Evolutionary conservation across 1,139 yeast species (phyloP).

Genomic region (Saccharomyces hybrid): DNA sequence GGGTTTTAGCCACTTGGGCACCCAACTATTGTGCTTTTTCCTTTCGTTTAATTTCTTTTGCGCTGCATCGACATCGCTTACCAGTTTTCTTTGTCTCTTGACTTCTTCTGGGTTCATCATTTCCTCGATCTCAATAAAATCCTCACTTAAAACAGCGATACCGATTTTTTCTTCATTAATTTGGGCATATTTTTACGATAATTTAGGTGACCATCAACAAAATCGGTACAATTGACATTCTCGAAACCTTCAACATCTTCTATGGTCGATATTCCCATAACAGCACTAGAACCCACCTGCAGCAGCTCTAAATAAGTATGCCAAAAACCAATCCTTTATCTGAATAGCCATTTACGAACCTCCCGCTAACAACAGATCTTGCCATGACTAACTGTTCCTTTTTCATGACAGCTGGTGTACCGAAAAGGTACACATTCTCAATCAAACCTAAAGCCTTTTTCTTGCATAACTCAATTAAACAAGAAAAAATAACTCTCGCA

Average conservation of each 20-base stretch:
- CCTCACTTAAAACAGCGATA: slow-evolving; percentile 81
- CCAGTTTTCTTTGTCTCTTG: slow-evolving; percentile 69
- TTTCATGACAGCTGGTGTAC: slow-evolving; percentile 79
- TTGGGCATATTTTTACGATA: slow-evolving; percentile 90
- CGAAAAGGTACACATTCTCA: slow-evolving; percentile 82
- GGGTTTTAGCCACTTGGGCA: slow-evolving; percentile 66
- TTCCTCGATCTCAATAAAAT: slow-evolving; percentile 91
- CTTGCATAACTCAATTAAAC: slow-evolving; percentile 77
- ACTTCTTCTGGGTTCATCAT: slow-evolving; percentile 79
- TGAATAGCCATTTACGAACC: slow-evolving; percentile 84
- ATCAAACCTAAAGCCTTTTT: slow-evolving; percentile 82
- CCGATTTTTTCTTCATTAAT: slow-evolving; percentile 57
- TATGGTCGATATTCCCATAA: slow-evolving; percentile 82
- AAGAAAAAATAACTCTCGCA: slow-evolving; percentile 84
- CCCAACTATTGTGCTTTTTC: slow-evolving; percentile 37
- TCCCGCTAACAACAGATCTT: slow-evolving; percentile 82
- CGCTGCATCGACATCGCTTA: slow-evolving; percentile 81
- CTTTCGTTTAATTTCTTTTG: slow-evolving; percentile 50
- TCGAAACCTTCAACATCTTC: slow-evolving; percentile 60
- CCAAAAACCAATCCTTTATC: slow-evolving; percentile 95
- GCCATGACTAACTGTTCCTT: slow-evolving; percentile 73
- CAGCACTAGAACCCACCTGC: slow-evolving; percentile 86
- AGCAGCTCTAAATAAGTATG: slow-evolving; percentile 90
- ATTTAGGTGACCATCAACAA: slow-evolving; percentile 93
- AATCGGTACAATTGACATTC: slow-evolving; percentile 77